Evolutionary conservation across 2,329 filamentous ascomycete species (phyloP).

Genomic region (Phaeosphaeria sp.): DNA sequence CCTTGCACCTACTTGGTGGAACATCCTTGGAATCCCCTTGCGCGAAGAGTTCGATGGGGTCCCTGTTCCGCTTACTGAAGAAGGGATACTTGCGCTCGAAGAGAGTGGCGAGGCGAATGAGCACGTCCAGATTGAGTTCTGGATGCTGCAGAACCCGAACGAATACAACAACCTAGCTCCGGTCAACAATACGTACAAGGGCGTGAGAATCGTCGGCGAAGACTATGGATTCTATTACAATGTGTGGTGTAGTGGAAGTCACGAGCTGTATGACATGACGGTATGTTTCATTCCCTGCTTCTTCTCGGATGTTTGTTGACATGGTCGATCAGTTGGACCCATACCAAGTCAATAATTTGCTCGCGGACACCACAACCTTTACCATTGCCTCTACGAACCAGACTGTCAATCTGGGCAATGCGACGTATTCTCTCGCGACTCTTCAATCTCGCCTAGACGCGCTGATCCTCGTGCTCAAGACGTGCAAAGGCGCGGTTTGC

Average conservation of each 20-base stretch:
- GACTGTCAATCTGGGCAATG: too few relatives aligned
- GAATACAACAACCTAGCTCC: constrained; percentile 14
- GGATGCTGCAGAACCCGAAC: constrained; percentile 44
- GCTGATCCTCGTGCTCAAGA: too few relatives aligned
- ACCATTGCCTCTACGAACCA: too few relatives aligned
- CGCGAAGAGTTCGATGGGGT: constrained; percentile 45
- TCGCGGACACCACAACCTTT: too few relatives aligned
- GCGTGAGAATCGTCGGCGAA: constrained; percentile 60
- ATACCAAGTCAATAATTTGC: too few relatives aligned
- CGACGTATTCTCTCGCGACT: too few relatives aligned
- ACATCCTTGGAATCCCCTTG: not conserved
- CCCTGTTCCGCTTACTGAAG: constrained; percentile 38
- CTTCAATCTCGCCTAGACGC: too few relatives aligned
- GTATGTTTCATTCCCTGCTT: too few relatives aligned
- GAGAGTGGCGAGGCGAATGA: constrained; percentile 30
- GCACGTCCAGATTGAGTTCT: constrained; percentile 51
- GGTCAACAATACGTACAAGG: constrained; percentile 67
- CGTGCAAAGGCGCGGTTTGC: too few relatives aligned
- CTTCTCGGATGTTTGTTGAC: too few relatives aligned
- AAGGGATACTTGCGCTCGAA: constrained; percentile 11
- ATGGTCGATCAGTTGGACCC: too few relatives aligned
- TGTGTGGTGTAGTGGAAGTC: constrained; percentile 73
- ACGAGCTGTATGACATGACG: constrained; percentile 70
- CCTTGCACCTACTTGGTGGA: not conserved
- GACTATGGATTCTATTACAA: constrained; percentile 70